phyloP scores from a whole-genome alignment of 2,329 filamentous ascomycete genomes.

The Cyclaneusma minus region DNA sequence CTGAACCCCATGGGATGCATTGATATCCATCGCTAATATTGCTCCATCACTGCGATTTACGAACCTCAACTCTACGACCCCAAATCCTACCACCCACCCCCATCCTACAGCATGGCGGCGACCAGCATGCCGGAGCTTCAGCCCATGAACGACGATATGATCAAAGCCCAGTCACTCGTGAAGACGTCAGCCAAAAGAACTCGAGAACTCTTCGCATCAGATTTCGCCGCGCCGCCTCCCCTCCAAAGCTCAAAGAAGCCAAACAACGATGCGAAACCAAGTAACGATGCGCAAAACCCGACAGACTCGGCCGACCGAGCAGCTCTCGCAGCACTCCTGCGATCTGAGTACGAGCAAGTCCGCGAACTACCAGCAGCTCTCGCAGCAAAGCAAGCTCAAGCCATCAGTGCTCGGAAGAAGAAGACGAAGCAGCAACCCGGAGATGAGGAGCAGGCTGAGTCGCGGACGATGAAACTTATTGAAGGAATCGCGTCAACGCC shows the following conservation, averaged over 20 bases:
- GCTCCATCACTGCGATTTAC: too few species aligned
- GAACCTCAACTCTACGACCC: too few species aligned
- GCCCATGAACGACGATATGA: too few species aligned
- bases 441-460: constrained; percentile 14
- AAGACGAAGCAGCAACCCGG: constrained; percentile 36
- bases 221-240: constrained; percentile 28
- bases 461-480: constrained; percentile 49
- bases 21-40: too few species aligned
- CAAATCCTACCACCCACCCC: too few species aligned
- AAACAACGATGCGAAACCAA: constrained; percentile 5
- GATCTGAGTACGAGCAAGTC: constrained; percentile 59
- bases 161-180: constrained; percentile 9
- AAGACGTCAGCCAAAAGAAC: constrained; percentile 34
- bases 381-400: constrained; percentile 61
- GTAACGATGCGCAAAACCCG: too few species aligned
- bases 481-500: constrained; percentile 37
- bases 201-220: constrained; percentile 34
- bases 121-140: too few species aligned
- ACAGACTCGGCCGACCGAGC: constrained; percentile 15
- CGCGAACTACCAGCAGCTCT: constrained; percentile 63
- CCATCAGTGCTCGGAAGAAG: constrained; percentile 46
- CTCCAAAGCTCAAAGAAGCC: constrained; percentile 26
- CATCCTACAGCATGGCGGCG: too few species aligned
- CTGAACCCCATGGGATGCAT: too few species aligned
- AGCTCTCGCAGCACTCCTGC: constrained; percentile 16